phyloP scores from a whole-genome alignment of 805 yeast species.

The Ascoidea asiatica region DNA sequence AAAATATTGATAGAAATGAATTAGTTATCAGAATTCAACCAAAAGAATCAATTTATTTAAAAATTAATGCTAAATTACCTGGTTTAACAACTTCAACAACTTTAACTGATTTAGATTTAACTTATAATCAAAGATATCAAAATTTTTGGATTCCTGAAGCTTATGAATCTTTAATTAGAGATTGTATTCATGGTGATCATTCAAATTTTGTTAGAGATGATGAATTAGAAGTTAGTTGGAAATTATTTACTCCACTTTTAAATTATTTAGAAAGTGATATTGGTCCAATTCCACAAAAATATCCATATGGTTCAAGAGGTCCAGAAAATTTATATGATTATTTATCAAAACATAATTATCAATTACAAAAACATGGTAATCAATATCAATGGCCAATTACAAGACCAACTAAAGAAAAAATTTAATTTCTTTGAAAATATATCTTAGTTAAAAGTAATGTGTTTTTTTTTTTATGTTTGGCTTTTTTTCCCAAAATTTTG shows the following conservation, averaged over 20 bases:
- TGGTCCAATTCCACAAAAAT: conserved; percentile 52
- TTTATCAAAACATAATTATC: conserved; percentile 59
- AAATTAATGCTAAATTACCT: conserved; percentile 87
- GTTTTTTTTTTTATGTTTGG: too few relatives aligned
- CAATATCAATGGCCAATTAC: conserved; percentile 89
- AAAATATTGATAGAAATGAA: conserved; percentile 78
- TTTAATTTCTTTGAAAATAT: conserved; percentile 1
- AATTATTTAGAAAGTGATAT: conserved; percentile 61
- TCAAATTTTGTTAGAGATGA: conserved; percentile 97
- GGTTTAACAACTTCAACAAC: conserved; percentile 77
- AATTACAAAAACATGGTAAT: conserved; percentile 44
- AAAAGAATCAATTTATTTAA: conserved; percentile 83
- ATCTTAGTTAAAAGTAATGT: too few relatives aligned
- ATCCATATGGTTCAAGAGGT: conserved; percentile 88
- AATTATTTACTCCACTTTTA: conserved; percentile 81
- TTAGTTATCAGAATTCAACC: conserved; percentile 92
- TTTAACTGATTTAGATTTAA: conserved; percentile 80
- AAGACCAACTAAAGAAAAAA: conserved; percentile 21
- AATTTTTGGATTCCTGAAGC: conserved; percentile 96
- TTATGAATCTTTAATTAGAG: conserved; percentile 89
- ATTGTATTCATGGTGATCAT: conserved; percentile 83
- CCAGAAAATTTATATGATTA: conserved; percentile 54
- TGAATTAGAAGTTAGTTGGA: conserved; percentile 90
- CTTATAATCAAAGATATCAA: conserved; percentile 68
- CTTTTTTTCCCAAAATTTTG: too few relatives aligned